A percentile compares a stretch with the other conserved stretches of the same genome.
phyloP scores from a whole-genome alignment of 2,329 filamentous ascomycete species.

The Aspergillus neoniger region DNA sequence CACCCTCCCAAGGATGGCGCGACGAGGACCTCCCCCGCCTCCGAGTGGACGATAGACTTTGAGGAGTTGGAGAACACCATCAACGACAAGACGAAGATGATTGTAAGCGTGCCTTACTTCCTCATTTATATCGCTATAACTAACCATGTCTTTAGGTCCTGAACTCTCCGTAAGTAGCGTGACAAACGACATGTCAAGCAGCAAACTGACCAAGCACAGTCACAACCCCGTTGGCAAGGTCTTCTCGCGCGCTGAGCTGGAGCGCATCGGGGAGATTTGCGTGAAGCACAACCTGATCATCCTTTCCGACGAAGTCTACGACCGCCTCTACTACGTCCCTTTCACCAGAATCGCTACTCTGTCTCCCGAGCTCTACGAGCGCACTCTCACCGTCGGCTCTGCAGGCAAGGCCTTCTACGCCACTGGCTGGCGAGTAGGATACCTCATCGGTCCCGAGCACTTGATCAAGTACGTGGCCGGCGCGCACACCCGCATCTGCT shows the following conservation, averaged over 20 bases:
- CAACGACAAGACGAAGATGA: slow-evolving; percentile 89
- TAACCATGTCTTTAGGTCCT: slow-evolving; percentile 39
- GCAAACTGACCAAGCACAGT: slow-evolving; percentile 27
- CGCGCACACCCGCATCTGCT: slow-evolving; percentile 95
- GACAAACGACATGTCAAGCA: neutral
- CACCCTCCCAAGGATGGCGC: slow-evolving; percentile 82
- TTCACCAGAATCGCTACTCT: slow-evolving; percentile 92
- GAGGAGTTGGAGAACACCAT: slow-evolving; percentile 78
- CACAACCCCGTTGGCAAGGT: slow-evolving; percentile 98
- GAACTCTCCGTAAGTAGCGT: slow-evolving; percentile 50
- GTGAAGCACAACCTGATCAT: slow-evolving; percentile 94
- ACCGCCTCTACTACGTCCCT: slow-evolving; percentile 90
- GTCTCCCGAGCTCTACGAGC: slow-evolving; percentile 81
- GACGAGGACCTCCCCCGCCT: slow-evolving; percentile 76
- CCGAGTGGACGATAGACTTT: slow-evolving; percentile 87
- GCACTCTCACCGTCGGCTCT: slow-evolving; percentile 91
- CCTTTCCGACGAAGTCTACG: slow-evolving; percentile 89
- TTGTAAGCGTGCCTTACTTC: slow-evolving; percentile 57
- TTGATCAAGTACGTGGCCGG: slow-evolving; percentile 89
- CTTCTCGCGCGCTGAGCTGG: slow-evolving; percentile 78
- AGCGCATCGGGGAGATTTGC: slow-evolving; percentile 82
- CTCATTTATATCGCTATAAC: slow-evolving; percentile 8
- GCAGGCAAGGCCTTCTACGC: slow-evolving; percentile 98
- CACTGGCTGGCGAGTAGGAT: slow-evolving; percentile 95
- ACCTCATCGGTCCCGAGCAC: slow-evolving; percentile 85